Evolutionary conservation across 768 basidiomycete genomes (phyloP).

Genomic region (Tylopilus sp.): DNA sequence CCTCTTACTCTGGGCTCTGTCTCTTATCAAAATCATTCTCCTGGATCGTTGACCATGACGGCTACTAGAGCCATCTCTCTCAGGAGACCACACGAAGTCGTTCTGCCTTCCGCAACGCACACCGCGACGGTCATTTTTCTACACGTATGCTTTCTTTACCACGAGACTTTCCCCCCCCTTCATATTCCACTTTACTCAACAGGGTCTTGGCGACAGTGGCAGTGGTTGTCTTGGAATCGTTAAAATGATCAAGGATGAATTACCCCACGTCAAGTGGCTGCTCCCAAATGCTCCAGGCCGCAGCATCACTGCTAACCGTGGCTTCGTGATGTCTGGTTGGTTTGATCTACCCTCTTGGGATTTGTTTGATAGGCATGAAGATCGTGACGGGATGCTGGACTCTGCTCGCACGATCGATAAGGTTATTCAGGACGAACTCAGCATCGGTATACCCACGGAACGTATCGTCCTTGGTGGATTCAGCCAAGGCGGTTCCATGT

Average conservation of each 20-base stretch:
- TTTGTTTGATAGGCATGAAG: conserved; percentile 54
- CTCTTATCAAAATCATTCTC: background rate
- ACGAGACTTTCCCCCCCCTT: background rate
- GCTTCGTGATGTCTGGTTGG: conserved; percentile 69
- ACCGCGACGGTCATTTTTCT: conserved; percentile 87
- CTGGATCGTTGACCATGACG: conserved; percentile 8
- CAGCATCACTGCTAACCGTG: conserved; percentile 76
- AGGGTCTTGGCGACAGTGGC: conserved; percentile 79
- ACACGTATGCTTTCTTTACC: conserved; percentile 54
- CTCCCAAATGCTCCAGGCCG: conserved; percentile 40
- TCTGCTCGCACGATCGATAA: conserved; percentile 59
- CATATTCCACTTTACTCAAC: background rate
- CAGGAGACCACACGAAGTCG: conserved; percentile 39
- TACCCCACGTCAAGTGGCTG: conserved; percentile 85
- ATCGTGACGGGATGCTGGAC: conserved; percentile 55
- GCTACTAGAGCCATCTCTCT: conserved; percentile 19
- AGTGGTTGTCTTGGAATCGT: conserved; percentile 78
- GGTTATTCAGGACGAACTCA: conserved; percentile 73
- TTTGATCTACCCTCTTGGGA: conserved; percentile 75
- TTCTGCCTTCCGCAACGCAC: conserved; percentile 59
- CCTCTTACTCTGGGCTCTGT: background rate
- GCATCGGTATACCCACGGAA: conserved; percentile 60
- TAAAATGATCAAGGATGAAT: conserved; percentile 54
- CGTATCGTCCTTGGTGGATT: conserved; percentile 87
- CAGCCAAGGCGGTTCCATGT: conserved; percentile 81